Evolutionary conservation across 352 stramenopile genomes (phyloP), one percentile per base, ranked within the genome.

Genomic region (Phytophthora vignae): DNA sequence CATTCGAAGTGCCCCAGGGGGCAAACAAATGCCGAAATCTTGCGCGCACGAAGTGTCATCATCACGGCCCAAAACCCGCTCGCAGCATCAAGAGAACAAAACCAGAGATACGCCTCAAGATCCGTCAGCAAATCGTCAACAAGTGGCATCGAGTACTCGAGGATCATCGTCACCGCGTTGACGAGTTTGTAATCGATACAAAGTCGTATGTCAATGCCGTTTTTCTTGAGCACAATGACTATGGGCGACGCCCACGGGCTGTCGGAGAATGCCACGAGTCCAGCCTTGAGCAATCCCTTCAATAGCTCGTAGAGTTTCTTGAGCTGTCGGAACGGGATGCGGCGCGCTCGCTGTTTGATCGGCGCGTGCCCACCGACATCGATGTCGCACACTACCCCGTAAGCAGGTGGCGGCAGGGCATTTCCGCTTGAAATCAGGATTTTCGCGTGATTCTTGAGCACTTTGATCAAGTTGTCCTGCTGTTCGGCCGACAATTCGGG

Each of bases 211-310:
- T 25, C 42, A 12, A 50, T 3, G 12, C 42, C 42, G n/a, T 62
- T 62, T 21, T 62, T 62, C 33, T 53, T 62, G 10, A 62, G 19
- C n/a, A n/a, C n/a, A n/a, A n/a, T n/a, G n/a, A n/a, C n/a, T n/a
- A n/a, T n/a, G n/a, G n/a, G n/a, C n/a, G n/a, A n/a, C n/a, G n/a
- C n/a, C n/a, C n/a, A n/a, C n/a, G n/a, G n/a, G n/a, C n/a, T n/a
- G n/a, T n/a, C 38, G 4, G 55, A 62, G 14, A 52, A 62, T 2
- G 19, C 55, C 2, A 52, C 17, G 2, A 62, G 11, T 3, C 21
- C 38, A 7, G 55, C 38, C 12, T 62, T 52, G 15, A 53, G 22
- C 3, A 62, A 38, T 3, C 55, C 55, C 19, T 62, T 62, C 11
- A 62, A 38, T n/a, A n/a, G n/a, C n/a, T n/a, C n/a, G n/a, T n/a